phyloP scores from a whole-genome alignment of 2,329 filamentous ascomycete genomes.

The Fusarium acutatum region DNA sequence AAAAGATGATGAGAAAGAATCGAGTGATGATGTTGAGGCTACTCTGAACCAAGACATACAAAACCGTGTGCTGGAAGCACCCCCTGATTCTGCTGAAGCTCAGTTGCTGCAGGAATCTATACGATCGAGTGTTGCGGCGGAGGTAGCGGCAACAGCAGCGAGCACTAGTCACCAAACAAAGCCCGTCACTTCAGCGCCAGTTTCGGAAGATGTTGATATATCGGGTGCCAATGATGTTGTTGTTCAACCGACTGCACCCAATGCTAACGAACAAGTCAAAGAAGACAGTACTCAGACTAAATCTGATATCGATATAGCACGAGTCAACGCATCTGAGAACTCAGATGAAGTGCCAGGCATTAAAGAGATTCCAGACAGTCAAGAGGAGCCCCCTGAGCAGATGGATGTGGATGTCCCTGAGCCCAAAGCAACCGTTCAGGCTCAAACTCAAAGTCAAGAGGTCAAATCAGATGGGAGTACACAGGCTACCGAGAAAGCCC shows the following conservation, averaged over 20 bases:
- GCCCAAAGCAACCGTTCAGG: slow-evolving; percentile 22
- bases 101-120: slow-evolving; percentile 57
- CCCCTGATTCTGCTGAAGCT: slow-evolving; percentile 51
- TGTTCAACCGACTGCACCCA: background rate
- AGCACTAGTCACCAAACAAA: slow-evolving; percentile 5
- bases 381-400: slow-evolving; percentile 43
- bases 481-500: slow-evolving; percentile 2
- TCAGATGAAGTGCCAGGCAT: background rate
- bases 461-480: slow-evolving; percentile 11
- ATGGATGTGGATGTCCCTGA: slow-evolving; percentile 49
- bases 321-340: background rate
- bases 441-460: slow-evolving; percentile 14
- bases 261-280: background rate
- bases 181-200: background rate
- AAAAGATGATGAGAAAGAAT: slow-evolving; percentile 23
- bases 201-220: slow-evolving; percentile 11
- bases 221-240: background rate
- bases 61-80: slow-evolving; percentile 31
- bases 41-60: slow-evolving; percentile 31
- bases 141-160: background rate
- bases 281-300: background rate
- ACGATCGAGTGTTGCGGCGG: slow-evolving; percentile 38
- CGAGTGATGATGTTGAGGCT: slow-evolving; percentile 4
- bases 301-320: background rate
- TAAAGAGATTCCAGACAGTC: slow-evolving; percentile 49